Evolutionary conservation across 371 early-diverging fungal species (phyloP).

Genomic region (Lichtheimia ornata): DNA sequence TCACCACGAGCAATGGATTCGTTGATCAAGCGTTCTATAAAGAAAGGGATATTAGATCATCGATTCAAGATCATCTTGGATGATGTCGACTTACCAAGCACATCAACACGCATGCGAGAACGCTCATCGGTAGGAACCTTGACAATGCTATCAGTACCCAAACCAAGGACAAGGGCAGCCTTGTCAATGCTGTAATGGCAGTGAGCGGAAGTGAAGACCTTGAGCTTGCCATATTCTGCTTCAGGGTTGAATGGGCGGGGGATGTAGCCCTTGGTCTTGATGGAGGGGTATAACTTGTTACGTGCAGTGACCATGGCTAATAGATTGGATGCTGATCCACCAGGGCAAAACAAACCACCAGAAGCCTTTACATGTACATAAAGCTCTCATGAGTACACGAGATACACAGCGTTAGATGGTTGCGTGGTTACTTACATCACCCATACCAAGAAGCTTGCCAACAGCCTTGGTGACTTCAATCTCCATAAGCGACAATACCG

Average conservation of each 20-base stretch:
- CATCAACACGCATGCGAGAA: constrained; percentile 68
- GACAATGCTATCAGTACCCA: constrained; percentile 73
- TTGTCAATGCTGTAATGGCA: constrained; percentile 85
- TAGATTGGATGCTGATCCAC: constrained; percentile 81
- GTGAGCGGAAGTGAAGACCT: constrained; percentile 74
- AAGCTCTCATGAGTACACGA: neutral
- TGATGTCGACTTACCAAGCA: constrained; percentile 49
- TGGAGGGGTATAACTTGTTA: constrained; percentile 67
- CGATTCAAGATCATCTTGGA: neutral
- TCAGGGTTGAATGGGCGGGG: constrained; percentile 41
- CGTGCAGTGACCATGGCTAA: constrained; percentile 83
- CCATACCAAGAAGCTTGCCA: constrained; percentile 61
- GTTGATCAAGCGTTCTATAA: constrained; percentile 49
- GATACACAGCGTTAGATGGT: neutral
- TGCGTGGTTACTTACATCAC: constrained; percentile 28
- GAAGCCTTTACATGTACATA: constrained; percentile 23
- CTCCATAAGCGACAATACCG: constrained; percentile 79
- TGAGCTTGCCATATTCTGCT: constrained; percentile 53
- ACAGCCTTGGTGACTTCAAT: constrained; percentile 60
- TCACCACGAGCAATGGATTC: constrained; percentile 38
- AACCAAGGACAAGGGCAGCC: constrained; percentile 71
- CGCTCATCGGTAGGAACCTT: constrained; percentile 65
- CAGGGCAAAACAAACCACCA: constrained; percentile 79
- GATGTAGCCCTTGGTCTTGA: constrained; percentile 57
- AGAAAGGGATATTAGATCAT: constrained; percentile 1